phyloP scores from a whole-genome alignment of 495 filamentous ascomycete species.

The Oleoguttula mirabilis region DNA sequence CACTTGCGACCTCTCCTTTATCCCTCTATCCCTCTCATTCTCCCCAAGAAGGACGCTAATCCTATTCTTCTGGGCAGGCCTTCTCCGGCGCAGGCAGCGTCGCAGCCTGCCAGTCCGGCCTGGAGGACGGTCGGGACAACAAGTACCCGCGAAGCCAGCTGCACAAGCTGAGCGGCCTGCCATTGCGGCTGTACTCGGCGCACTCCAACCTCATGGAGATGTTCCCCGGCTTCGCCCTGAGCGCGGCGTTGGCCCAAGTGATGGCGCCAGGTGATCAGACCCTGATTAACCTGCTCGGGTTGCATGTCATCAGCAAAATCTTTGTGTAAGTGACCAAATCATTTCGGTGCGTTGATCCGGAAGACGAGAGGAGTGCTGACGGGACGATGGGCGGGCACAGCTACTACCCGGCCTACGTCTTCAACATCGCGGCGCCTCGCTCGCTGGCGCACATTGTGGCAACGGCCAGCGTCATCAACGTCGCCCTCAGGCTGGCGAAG shows the following conservation, averaged over 20 bases:
- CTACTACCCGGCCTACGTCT: conserved; percentile 6
- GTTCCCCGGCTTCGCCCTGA: conserved; percentile 9
- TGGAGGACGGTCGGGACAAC: conserved; percentile 8
- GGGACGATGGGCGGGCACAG: no score
- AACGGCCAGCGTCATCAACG: conserved; percentile 13
- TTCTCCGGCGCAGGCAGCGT: conserved; percentile 4
- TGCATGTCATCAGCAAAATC: conserved; percentile 7
- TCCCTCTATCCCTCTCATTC: no score
- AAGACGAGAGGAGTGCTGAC: no score
- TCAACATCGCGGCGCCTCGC: conserved; percentile 1
- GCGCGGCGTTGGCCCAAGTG: conserved; percentile 6
- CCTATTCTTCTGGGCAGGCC: no score
- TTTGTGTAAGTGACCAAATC: conserved; percentile 5
- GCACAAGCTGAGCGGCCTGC: neutral
- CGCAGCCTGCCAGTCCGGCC: conserved; percentile 1
- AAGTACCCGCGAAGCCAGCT: conserved; percentile 8
- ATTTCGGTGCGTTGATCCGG: no score
- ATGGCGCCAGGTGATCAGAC: conserved; percentile 11
- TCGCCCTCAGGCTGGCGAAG: conserved; percentile 11
- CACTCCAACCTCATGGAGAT: conserved; percentile 15
- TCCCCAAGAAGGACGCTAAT: no score
- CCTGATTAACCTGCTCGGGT: conserved; percentile 9
- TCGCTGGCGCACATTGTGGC: conserved; percentile 7
- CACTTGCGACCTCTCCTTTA: no score
- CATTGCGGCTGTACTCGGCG: conserved; percentile 6